A percentile compares a stretch with the other conserved stretches of the same genome.
These are phyloP conservation scores for Microbotryum intermedium DNA, from an alignment of 1,284 basidiomycete genomes.

Conservation along the genomic window DNA sequence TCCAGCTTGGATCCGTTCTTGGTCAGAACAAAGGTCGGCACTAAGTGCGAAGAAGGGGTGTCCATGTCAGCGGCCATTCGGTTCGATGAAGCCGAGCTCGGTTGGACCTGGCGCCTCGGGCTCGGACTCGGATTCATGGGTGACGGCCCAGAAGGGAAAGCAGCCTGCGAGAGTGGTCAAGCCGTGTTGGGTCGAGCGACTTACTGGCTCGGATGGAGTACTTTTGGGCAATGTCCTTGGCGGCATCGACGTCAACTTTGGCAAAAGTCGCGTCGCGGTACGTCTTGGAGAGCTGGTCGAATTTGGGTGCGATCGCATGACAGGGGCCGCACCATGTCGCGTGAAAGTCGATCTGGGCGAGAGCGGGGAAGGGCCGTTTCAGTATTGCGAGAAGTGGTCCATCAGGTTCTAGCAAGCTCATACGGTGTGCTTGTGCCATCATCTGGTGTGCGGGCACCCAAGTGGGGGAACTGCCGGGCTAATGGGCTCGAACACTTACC, in stretches of 20 bases:
- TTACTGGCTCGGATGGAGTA: not conserved
- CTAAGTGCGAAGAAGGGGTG: not conserved
- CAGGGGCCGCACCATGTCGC: slow-evolving; percentile 28
- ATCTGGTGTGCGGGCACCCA: not conserved
- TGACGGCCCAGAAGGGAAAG: no score
- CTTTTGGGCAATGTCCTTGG: slow-evolving; percentile 2
- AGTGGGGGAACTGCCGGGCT: not conserved
- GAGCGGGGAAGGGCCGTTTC: not conserved
- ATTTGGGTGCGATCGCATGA: slow-evolving; percentile 26
- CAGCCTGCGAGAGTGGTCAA: slow-evolving; percentile 5
- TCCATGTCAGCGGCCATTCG: slow-evolving; percentile 29
- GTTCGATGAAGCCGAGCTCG: not conserved
- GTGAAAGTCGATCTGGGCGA: slow-evolving; percentile 22
- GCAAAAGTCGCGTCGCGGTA: slow-evolving; percentile 11
- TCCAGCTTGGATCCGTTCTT: not conserved
- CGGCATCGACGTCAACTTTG: slow-evolving; percentile 13
- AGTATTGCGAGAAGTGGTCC: no score
- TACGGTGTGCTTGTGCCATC: not conserved
- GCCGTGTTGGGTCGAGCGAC: not conserved
- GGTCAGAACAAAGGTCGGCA: not conserved
- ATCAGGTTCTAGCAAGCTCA: not conserved
- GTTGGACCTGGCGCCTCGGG: not conserved
- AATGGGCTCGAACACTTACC: not conserved
- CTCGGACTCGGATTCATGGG: slow-evolving; percentile 10
- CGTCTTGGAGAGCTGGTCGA: slow-evolving; percentile 12